Evolutionary conservation across 1,284 basidiomycete species (phyloP).

Genomic region (Cyathus olla): DNA sequence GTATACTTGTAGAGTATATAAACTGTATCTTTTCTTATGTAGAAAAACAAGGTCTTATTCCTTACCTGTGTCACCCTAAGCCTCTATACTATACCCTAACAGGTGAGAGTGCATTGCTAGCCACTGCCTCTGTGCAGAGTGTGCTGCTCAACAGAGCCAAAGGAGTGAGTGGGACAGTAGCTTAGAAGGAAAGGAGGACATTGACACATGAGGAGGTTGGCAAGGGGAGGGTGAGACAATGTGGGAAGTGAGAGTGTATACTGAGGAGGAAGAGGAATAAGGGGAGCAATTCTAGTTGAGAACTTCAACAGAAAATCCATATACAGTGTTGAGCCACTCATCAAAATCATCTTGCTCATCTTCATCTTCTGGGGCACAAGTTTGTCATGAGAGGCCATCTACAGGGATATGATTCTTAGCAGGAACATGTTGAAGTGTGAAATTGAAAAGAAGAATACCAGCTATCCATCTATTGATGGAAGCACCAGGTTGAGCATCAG

Average conservation of each 20-base stretch:
- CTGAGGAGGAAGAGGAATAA: not conserved
- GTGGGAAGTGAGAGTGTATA: not conserved
- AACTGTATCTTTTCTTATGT: too few relatives aligned
- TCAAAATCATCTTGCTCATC: slow-evolving; percentile 22
- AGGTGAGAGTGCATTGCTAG: too few relatives aligned
- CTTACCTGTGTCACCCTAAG: too few relatives aligned
- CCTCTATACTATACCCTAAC: too few relatives aligned
- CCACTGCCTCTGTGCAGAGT: too few relatives aligned
- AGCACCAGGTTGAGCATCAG: slow-evolving; percentile 43
- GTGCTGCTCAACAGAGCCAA: too few relatives aligned
- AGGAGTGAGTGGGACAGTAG: slow-evolving; percentile 8
- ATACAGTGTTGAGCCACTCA: slow-evolving; percentile 30
- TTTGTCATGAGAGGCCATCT: slow-evolving; percentile 44
- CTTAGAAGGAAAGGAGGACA: not conserved
- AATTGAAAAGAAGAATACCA: slow-evolving; percentile 47
- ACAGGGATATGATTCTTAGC: slow-evolving; percentile 26
- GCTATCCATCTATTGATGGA: slow-evolving; percentile 55
- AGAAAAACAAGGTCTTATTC: too few relatives aligned
- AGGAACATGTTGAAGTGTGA: slow-evolving; percentile 45
- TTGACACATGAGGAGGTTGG: not conserved
- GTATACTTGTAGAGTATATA: too few relatives aligned
- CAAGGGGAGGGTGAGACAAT: not conserved
- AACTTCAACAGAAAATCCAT: slow-evolving; percentile 14
- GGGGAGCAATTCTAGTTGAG: not conserved
- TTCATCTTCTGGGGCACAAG: slow-evolving; percentile 14